These are phyloP conservation scores for Penicillium sp. DNA, from an alignment of 2,329 filamentous ascomycete species.

Conservation along the genomic window DNA sequence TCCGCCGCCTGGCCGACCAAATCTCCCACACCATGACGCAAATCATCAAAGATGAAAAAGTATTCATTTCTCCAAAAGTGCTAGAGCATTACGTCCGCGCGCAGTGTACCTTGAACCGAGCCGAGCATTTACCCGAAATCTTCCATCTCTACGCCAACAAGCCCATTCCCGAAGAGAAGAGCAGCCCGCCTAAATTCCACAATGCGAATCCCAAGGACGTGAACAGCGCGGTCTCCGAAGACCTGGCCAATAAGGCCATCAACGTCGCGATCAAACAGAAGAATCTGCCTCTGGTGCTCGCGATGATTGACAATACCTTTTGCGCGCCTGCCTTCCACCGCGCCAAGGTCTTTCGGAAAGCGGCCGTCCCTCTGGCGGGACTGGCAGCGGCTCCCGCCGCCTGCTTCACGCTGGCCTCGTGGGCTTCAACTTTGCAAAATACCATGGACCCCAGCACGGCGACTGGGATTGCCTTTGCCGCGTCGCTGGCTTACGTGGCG, in stretches of 20 bases:
- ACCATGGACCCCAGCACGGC: conserved; percentile 72
- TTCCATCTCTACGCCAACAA: conserved; percentile 82
- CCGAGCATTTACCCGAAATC: conserved; percentile 70
- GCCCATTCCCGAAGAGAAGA: conserved; percentile 59
- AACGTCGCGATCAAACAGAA: conserved; percentile 72
- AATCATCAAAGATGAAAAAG: conserved; percentile 65
- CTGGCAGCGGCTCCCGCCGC: conserved; percentile 29
- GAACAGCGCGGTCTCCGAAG: conserved; percentile 65
- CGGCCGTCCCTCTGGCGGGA: conserved; percentile 38
- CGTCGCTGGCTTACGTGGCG: conserved; percentile 74
- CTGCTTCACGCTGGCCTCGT: conserved; percentile 62
- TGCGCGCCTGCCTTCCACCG: conserved; percentile 40
- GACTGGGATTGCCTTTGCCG: conserved; percentile 71
- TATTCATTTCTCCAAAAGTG: conserved; percentile 71
- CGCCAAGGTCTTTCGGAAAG: conserved; percentile 40
- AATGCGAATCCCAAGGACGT: conserved; percentile 62
- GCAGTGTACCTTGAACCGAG: conserved; percentile 65
- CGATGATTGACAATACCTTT: conserved; percentile 62
- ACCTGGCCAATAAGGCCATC: conserved; percentile 66
- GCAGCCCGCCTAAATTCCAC: conserved; percentile 55
- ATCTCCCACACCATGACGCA: conserved; percentile 57
- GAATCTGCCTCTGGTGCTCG: conserved; percentile 71
- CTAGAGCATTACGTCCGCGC: conserved; percentile 70
- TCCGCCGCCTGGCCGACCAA: conserved; percentile 32
- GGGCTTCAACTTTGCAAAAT: conserved; percentile 60